Evolutionary conservation across 208 protist genomes (phyloP), one percentile per base, ranked within the genome.

Genomic region (Angomonas ambiguus): DNA sequence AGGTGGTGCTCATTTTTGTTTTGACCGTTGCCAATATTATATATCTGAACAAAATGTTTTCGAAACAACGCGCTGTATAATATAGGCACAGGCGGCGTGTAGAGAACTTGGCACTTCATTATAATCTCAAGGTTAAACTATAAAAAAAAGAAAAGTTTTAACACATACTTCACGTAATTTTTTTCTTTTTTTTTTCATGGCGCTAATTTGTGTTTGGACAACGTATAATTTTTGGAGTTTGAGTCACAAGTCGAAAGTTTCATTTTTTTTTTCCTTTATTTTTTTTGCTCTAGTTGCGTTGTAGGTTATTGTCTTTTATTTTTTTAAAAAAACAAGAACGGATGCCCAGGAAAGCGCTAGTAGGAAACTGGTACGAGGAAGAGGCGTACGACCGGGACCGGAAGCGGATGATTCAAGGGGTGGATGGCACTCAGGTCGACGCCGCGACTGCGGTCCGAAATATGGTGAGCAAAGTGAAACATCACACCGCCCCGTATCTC

Each of bases 291-390:
- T 55, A 48, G 18, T n/a, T 11, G 38, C 5, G 33, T 42, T 73
- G 32, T 78, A 4, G 20, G 2, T 56, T 56, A 24, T 56, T 24
- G 5, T 48, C 16, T 49, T 41, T 25, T 51, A 31, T 31, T 25
- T 49, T 27, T 61, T 38, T 49, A 13, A 27, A 34, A 68, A 42
- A 71, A 55, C 55, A 1, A 41, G 8, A 61, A 24, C 20, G 28
- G 31, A 94, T 94, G 88, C 88, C 85, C 8, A 79, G 71, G 51
- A 73, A 74, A 67, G 63, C 85, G 11, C 69, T 94, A 27, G 56
- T 92, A 4, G 90, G 87, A 1, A 95, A 95, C 67, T 93, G 90
- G 87, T 87, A 85, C 59, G 87, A 95, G 65, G 85, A 93, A 69
- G 82, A 93, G 63, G 86, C 82, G 10, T 93, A 92, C 62, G 71